Evolutionary conservation across 148 eudicot species (phyloP), one percentile per base, ranked within the genome.

Genomic region (Vaccinium corymbosum): DNA sequence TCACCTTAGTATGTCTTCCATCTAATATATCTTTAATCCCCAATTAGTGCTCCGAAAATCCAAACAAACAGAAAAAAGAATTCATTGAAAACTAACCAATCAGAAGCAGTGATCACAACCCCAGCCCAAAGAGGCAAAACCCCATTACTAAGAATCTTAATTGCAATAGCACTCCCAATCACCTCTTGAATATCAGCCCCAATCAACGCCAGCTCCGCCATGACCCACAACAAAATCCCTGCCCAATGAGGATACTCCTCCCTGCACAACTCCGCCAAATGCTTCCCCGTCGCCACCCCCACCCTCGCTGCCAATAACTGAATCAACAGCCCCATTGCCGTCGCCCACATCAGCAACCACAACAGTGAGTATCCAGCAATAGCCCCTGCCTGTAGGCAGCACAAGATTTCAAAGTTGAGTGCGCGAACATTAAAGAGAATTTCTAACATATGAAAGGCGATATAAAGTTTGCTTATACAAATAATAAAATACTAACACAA

Each of bases 151-250:
- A 95, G 88, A 72, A 94, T 94, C 90, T 91, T 90, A 74, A 95
- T 92, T 7, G 98, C 98, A 84, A 95, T 95, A 14, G 98, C 98
- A 84, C 93, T 94, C 32, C 98, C 98, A 73, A 95, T 95, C 25
- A 95, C 98, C 86, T 95, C 98, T 83, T 95, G 98, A 85, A 95
- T 95, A 94, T 95, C 98, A 14, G 98, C 95, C 22, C 92, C 98
- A 78, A 95, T 92, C 52, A 95, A 84, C 0, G 98, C 98, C 64
- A 95, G 70, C 89, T 95, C 98, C 3, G 97, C 95, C 98, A 94
- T 94, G 76, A 92, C 80, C 98, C 98, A 95, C 73, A 94, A 76
- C 90, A 91, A 82, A 25, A 88, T 50, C 35, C 89, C 66, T 0
- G 95, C 96, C 98, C 96, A 93, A 72, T 66, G 81, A 8, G 98